These are phyloP conservation scores for Entrophospora sp. DNA, from an alignment of 192 early-diverging fungal species.

Conservation along the genomic window DNA sequence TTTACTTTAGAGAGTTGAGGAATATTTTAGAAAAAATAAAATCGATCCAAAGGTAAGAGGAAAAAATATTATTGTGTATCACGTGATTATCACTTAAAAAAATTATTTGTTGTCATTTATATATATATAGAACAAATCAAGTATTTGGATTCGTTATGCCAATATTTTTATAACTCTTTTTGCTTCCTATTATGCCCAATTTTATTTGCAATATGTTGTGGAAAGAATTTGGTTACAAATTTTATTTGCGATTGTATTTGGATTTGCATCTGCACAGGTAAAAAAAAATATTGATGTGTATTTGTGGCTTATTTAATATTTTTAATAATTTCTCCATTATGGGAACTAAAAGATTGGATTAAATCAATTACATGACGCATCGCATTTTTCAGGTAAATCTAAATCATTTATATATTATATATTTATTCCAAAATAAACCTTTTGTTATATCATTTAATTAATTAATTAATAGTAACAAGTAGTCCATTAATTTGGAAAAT, in stretches of 20 bases:
- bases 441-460: not conserved
- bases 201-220: constrained; percentile 36
- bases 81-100: not conserved
- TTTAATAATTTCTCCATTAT: too few relatives aligned
- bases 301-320: too few relatives aligned
- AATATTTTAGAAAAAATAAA: constrained; percentile 34
- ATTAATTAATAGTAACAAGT: constrained; percentile 27
- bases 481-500: constrained; percentile 46
- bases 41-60: constrained; percentile 39
- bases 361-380: constrained; percentile 48
- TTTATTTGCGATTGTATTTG: constrained; percentile 37
- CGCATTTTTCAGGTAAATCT: constrained; percentile 41
- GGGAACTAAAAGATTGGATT: constrained; percentile 33
- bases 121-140: constrained; percentile 27
- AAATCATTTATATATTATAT: not conserved
- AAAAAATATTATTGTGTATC: not conserved
- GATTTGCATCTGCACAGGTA: constrained; percentile 40
- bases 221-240: constrained; percentile 38
- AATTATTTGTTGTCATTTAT: not conserved
- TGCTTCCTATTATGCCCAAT: constrained; percentile 36
- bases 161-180: constrained; percentile 32
- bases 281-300: not conserved
- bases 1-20: constrained; percentile 28
- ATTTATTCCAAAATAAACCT: not conserved
- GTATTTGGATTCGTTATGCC: constrained; percentile 40